phyloP scores from a whole-genome alignment of 805 yeast species.

The Starmerella geochares region DNA sequence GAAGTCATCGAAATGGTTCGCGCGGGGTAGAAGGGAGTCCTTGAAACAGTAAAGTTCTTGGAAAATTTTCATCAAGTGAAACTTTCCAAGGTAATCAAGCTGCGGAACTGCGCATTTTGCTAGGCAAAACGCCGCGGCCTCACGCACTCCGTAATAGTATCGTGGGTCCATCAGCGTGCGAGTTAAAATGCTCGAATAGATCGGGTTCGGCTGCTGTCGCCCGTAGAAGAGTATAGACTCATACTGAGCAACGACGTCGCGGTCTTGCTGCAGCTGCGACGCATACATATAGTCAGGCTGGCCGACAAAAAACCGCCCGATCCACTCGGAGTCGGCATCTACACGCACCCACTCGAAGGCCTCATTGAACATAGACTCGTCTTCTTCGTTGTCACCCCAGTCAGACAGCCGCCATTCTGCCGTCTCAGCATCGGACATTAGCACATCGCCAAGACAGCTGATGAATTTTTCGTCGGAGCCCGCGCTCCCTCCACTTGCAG shows the following conservation, averaged over 20 bases:
- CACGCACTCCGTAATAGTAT: slow-evolving; percentile 79
- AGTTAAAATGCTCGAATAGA: slow-evolving; percentile 66
- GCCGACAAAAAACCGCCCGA: slow-evolving; percentile 64
- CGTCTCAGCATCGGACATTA: slow-evolving; percentile 51
- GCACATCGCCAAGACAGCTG: slow-evolving; percentile 67
- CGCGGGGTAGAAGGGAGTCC: slow-evolving; percentile 51
- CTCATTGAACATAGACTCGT: slow-evolving; percentile 58
- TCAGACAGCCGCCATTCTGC: slow-evolving; percentile 65
- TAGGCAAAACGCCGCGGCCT: slow-evolving; percentile 74
- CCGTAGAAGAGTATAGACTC: slow-evolving; percentile 73
- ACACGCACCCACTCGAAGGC: slow-evolving; percentile 97
- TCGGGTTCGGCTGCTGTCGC: slow-evolving; percentile 49
- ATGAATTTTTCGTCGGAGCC: slow-evolving; percentile 35
- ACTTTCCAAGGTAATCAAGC: slow-evolving; percentile 59
- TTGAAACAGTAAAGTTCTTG: slow-evolving; percentile 64
- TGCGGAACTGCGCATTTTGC: slow-evolving; percentile 55
- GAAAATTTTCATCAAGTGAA: slow-evolving; percentile 61
- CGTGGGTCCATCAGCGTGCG: slow-evolving; percentile 75
- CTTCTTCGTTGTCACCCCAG: slow-evolving; percentile 63
- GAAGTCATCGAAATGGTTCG: slow-evolving; percentile 71
- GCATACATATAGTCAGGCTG: slow-evolving; percentile 94
- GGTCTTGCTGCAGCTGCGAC: slow-evolving; percentile 84
- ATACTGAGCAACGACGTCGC: slow-evolving; percentile 91
- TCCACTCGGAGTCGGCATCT: slow-evolving; percentile 98
- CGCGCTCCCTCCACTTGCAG: slow-evolving; percentile 16